A percentile compares a stretch with the other conserved stretches of the same genome.
Conservation (phyloP, 805 yeast genomes). For the Saccharomycopsis schoenii region DNA sequence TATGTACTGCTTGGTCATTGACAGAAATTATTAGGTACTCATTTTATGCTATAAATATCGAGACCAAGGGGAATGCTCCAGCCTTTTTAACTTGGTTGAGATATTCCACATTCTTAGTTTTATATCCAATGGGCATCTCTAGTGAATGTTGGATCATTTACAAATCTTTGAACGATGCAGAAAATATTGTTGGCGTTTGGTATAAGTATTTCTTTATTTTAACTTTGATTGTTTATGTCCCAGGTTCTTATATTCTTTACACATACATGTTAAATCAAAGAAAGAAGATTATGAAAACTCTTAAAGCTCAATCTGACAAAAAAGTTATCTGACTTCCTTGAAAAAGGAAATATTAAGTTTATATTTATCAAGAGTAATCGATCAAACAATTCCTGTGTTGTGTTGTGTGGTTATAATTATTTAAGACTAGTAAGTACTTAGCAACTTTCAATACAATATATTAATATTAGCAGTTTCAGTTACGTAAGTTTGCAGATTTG, state of each 20-base stretch:
- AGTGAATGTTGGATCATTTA: slow-evolving; percentile 68
- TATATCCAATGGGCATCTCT: slow-evolving; percentile 90
- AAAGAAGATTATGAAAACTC: slow-evolving; percentile 52
- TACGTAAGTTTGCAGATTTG: too few species aligned
- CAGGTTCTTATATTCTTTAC: slow-evolving; percentile 79
- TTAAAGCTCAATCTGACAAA: slow-evolving; percentile 18
- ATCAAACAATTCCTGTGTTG: too few species aligned
- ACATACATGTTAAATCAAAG: slow-evolving; percentile 87
- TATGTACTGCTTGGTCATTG: slow-evolving; percentile 80
- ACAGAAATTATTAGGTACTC: slow-evolving; percentile 90
- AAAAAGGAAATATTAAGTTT: neutral
- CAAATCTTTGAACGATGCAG: slow-evolving; percentile 65
- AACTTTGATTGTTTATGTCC: slow-evolving; percentile 60
- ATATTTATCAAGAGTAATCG: too few species aligned
- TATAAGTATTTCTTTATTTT: slow-evolving; percentile 47
- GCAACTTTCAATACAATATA: too few species aligned
- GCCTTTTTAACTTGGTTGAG: slow-evolving; percentile 55
- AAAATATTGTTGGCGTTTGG: slow-evolving; percentile 34
- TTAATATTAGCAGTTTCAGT: too few species aligned
- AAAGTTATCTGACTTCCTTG: neutral
- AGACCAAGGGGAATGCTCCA: slow-evolving; percentile 44
- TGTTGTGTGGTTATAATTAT: too few species aligned
- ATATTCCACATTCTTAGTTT: slow-evolving; percentile 69
- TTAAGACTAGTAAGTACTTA: too few species aligned
- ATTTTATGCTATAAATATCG: slow-evolving; percentile 66